These are phyloP conservation scores for Trichodelitschia bisporula DNA, from an alignment of 495 filamentous ascomycete genomes.

Conservation along the genomic window DNA sequence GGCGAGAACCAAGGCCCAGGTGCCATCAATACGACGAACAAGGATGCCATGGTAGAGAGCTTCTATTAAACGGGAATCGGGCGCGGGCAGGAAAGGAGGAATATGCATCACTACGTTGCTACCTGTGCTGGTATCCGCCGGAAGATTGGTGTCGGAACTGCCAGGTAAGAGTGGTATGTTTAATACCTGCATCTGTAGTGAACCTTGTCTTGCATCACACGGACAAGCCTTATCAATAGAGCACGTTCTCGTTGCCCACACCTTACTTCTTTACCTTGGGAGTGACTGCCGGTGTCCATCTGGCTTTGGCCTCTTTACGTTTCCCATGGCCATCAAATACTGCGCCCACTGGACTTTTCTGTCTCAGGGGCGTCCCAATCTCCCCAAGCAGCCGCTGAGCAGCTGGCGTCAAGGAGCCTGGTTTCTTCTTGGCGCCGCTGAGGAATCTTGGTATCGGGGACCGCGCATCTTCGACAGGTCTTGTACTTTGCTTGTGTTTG, in stretches of 20 bases:
- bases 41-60: slow-evolving; percentile 94
- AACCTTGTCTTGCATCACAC: no score
- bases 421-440: slow-evolving; percentile 13
- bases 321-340: slow-evolving; percentile 20
- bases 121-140: no score
- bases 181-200: no score
- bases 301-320: slow-evolving; percentile 6
- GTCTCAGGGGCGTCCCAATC: slow-evolving; percentile 19
- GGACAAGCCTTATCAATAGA: no score
- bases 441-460: slow-evolving; percentile 47
- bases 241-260: no score
- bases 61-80: slow-evolving; percentile 87
- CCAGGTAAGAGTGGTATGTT: no score
- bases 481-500: slow-evolving; percentile 34
- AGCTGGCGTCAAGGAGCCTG: slow-evolving; percentile 48
- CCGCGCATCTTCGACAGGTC: slow-evolving; percentile 11
- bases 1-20: slow-evolving; percentile 65
- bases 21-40: slow-evolving; percentile 53
- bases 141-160: no score
- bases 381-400: slow-evolving; percentile 47
- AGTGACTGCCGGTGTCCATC: slow-evolving; percentile 31
- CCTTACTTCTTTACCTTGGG: slow-evolving; percentile 11
- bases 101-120: no score
- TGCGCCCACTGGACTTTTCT: slow-evolving; percentile 11
- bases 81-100: no score